Base-by-base conservation (phyloP, 2,329 filamentous ascomycete genomes). In the Sclerotiophoma versabilis region DNA sequence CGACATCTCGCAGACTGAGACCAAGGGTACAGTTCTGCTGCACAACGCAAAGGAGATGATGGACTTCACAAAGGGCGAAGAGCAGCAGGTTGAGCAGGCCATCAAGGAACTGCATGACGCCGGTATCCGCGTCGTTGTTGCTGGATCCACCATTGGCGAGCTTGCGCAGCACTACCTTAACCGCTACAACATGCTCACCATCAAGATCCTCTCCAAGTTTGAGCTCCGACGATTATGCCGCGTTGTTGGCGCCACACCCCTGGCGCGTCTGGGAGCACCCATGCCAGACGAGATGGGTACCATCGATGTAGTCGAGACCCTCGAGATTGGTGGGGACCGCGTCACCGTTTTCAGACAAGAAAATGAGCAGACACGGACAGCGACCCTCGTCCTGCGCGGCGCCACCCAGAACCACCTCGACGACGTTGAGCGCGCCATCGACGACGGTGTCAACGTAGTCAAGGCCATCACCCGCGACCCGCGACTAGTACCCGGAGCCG, bases 271-370 rank as follows among this genome's bases (percentile, higher is more conserved):
- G 41, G 95, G 95, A 62, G 95, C 96, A 14, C 95, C 95, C 37
- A 99, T 99, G 95, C 95, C 96, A n/a, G 95, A 99, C 67, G 95
- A 99, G 83, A 98, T 96, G 93, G 95, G 95, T 62, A 89, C 80
- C 68, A 87, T 99, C 60, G 95, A 99, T 74, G 78, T 99, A 52
- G 95, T 99, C 26, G 95, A 99, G 84, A 98, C 96, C 1, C 84
- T 96, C 37, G 95, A 99, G 79, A 98, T 99, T 74, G 95, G 95
- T 62, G 95, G 95, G 66, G 95, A 99, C 81, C 90, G 95, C 58
- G 96, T 99, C 54, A 99, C 95, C 34, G 93, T 99, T 54, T 99
- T 99, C 86, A 85, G 96, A 70, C 95, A 99, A 83, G 95, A 99
- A 76, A 88, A 92, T 71, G 92, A 96, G 68, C 85, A 88, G 49